Evolutionary conservation across 2,329 filamentous ascomycete genomes (phyloP), one percentile per base, ranked within the genome.

Genomic region (Colletotrichum sp.): DNA sequence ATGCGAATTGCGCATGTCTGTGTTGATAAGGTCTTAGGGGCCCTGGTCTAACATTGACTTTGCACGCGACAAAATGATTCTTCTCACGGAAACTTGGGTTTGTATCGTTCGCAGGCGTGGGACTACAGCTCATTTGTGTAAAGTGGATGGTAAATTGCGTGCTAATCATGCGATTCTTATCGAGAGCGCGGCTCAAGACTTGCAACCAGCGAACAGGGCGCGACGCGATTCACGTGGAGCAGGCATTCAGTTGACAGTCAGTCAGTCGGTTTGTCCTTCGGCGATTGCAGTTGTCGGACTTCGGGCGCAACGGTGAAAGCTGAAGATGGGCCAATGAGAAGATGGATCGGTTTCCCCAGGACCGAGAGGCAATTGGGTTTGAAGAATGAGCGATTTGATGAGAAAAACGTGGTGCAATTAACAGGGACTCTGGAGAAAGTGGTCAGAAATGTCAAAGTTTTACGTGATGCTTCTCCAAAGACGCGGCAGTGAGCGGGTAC

Each of bases 391-490:
- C 52, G 72, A 67, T 75, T 75, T 72, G 44, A 70, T 74, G 24
- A 18, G 8, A 52, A 66, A 30, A 15, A 39, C 18, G 49, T 59
- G 55, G 64, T 57, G 24, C 21, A 9, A 49, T 18, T 28, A 16
- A 13, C 24, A 68, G 69, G 73, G 73, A 73, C 59, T 69, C 70
- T 76, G 73, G 70, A 72, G 64, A 76, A 69, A n/a, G 32, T 21
- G 59, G 39, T 57, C 24, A 34, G 10, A 34, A 62, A 32, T 34
- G 59, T n/a, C 44, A 73, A 76, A 73, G 15, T 16, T 69, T 76
- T 76, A 76, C 73, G 70, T 76, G 64, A 73, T 76, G 16, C 44
- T 68, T 65, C 26, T 66, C 26, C n/a, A 28, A 6, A 64, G 36
- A 15, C 39, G 26, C 49, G 44, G 39, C 39, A 49, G 63, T 30